Base-by-base conservation (phyloP, 2,329 filamentous ascomycete species). In the Atkinsonella texensis region DNA sequence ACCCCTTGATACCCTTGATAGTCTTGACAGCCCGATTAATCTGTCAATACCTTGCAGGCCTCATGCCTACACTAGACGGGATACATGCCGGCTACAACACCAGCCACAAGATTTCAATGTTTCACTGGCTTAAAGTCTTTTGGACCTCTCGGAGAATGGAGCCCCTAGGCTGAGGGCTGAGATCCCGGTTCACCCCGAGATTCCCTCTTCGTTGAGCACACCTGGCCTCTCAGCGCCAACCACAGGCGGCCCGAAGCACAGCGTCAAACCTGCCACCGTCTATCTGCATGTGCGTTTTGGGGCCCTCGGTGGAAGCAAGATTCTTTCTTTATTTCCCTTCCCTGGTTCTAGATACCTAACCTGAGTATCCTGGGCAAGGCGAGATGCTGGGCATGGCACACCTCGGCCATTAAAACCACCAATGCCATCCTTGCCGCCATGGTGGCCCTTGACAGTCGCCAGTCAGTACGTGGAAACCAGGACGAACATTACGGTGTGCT, bases 141-240 rank as follows among this genome's bases (percentile, higher is more conserved):
- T 41, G 47, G 33, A 49, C 39, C 32, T 48, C 33, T 38, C 46
- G 8, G 35, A 49, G 47, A n/a, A 38, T 33, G 45, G 42, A 46
- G 43, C 18, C 35, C 31, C 39, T 7, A 44, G 32, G 48, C 48
- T 60, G 57, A 62, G 58, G 32, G 48, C 48, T 60, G 57, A 62
- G 58, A 59, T 63, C 57, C 63, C 64, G 64, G 63, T 66, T 66
- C 64, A 58, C 60, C 61, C 64, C 64, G 64, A 66, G 57, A 57
- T 58, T 61, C 61, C 57, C 56, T 58, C 59, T 62, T 58, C 55
- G 20, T 46, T 49, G 23, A 46, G 46, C 41, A 48, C 47, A 48
- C 20, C 48, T 44, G 43, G 13, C 43, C 38, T 41, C 47, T 31
- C 38, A 38, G 18, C 17, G 32, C 38, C 38, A 49, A 49, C 47